These are phyloP conservation scores for Psilocybe sp. DNA, from an alignment of 768 basidiomycete species.

Conservation along the genomic window DNA sequence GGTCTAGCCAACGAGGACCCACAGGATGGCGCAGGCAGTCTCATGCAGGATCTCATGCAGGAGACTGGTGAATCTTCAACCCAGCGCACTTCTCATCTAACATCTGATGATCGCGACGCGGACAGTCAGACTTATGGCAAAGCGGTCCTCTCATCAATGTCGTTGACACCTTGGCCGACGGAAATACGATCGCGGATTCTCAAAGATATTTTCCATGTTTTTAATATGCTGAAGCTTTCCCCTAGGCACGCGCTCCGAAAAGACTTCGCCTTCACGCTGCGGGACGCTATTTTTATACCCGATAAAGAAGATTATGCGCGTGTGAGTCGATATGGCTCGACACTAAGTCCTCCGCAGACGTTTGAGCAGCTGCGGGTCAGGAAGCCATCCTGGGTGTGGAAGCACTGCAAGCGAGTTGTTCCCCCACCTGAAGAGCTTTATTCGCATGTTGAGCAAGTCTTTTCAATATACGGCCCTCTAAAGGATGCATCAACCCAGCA, in stretches of 20 bases:
- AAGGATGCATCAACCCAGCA: conserved; percentile 24
- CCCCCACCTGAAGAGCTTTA: conserved; percentile 29
- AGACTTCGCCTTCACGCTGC: conserved; percentile 6
- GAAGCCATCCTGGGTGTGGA: conserved; percentile 22
- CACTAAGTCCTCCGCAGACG: conserved; percentile 3
- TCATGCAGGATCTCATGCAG: background rate
- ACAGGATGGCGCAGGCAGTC: background rate
- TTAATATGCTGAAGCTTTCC: conserved; percentile 26
- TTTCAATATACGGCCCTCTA: conserved; percentile 29
- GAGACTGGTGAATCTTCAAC: background rate
- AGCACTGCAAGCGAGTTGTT: conserved; percentile 22
- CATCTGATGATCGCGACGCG: conserved; percentile 1
- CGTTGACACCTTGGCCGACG: background rate
- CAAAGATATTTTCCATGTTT: conserved; percentile 26
- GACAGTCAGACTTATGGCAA: background rate
- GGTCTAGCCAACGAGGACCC: background rate
- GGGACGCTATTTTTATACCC: conserved; percentile 14
- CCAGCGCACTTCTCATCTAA: background rate
- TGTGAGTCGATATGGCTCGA: conserved; percentile 17
- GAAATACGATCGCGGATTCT: conserved; percentile 17
- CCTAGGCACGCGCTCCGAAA: conserved; percentile 20
- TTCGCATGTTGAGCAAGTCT: conserved; percentile 21
- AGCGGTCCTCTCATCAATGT: background rate
- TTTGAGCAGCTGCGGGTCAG: conserved; percentile 5
- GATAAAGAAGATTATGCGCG: conserved; percentile 15